Percentiles rank a stretch among this genome's conserved stretches.
Evolutionary conservation across 352 stramenopile genomes (phyloP).

Genomic region (Globisporangium rhizosaccharum): DNA sequence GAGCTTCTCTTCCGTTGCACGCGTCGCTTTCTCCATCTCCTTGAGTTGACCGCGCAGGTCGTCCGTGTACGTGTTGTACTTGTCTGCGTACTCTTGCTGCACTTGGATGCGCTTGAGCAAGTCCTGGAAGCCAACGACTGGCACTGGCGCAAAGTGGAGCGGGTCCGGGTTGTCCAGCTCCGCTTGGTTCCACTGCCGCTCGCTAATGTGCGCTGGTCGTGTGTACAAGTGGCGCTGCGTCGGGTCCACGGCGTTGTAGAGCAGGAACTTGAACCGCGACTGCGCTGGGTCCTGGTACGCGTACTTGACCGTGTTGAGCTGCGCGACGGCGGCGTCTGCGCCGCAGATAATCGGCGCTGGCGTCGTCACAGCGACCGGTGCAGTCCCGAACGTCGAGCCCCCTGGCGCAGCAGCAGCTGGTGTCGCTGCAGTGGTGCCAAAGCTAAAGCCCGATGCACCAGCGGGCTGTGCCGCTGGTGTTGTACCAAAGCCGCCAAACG

Average conservation of each 20-base stretch:
- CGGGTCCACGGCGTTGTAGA: constrained; percentile 87
- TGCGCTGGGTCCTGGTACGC: constrained; percentile 79
- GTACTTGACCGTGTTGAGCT: constrained; percentile 79
- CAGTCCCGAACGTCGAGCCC: constrained; percentile 25
- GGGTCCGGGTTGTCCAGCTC: constrained; percentile 86
- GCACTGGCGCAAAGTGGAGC: constrained; percentile 66
- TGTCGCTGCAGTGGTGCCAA: constrained; percentile 12
- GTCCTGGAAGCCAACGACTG: constrained; percentile 74
- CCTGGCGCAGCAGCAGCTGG: constrained; percentile 26
- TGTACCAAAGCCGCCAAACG: constrained; percentile 25
- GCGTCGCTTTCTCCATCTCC: constrained; percentile 80
- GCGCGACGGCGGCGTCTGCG: constrained; percentile 67
- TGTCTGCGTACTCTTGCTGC: constrained; percentile 73
- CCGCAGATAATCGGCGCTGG: constrained; percentile 68
- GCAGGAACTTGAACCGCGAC: constrained; percentile 86
- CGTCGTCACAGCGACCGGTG: constrained; percentile 28
- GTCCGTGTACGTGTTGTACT: constrained; percentile 78
- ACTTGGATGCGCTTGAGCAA: constrained; percentile 79
- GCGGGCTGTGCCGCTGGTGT: constrained; percentile 2
- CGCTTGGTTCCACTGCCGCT: constrained; percentile 80
- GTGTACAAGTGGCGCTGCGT: constrained; percentile 76
- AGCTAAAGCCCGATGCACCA: constrained; percentile 23
- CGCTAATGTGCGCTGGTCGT: constrained; percentile 75
- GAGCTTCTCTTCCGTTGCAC: constrained; percentile 78
- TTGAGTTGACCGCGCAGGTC: constrained; percentile 67